Conservation (phyloP, 768 basidiomycete genomes). For the Lactarius quietus region DNA sequence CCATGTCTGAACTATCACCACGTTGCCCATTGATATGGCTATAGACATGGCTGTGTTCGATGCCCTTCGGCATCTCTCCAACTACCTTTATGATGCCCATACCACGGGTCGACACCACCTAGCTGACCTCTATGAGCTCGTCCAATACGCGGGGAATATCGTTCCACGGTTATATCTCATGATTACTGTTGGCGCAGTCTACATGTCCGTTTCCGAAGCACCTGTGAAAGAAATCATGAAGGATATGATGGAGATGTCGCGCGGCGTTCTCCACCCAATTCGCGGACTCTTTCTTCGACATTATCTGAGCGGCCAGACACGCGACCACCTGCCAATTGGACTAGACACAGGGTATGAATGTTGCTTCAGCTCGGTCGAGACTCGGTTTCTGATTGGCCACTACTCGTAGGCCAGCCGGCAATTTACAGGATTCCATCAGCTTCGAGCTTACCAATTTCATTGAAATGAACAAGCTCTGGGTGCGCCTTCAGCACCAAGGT, state of each 20-base stretch:
- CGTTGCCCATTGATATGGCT: neutral
- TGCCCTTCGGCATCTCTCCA: conserved; percentile 89
- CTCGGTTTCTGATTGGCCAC: neutral
- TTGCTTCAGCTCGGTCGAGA: neutral
- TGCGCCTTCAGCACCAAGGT: conserved; percentile 95
- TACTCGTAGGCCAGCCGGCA: conserved; percentile 68
- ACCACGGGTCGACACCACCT: conserved; percentile 88
- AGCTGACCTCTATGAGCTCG: conserved; percentile 97
- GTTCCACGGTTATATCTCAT: conserved; percentile 93
- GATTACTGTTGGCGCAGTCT: conserved; percentile 99
- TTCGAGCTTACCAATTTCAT: conserved; percentile 99
- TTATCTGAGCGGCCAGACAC: conserved; percentile 94
- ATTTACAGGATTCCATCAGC: conserved; percentile 90
- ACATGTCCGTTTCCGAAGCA: conserved; percentile 97
- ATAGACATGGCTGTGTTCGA: conserved; percentile 99
- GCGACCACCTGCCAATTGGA: conserved; percentile 93
- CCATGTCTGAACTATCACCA: neutral
- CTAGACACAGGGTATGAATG: conserved; percentile 67
- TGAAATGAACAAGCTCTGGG: conserved; percentile 99
- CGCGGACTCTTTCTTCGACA: conserved; percentile 93
- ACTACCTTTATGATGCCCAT: conserved; percentile 96
- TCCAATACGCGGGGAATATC: conserved; percentile 99
- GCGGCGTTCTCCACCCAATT: conserved; percentile 96
- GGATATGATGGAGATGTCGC: conserved; percentile 99
- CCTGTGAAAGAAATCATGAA: conserved; percentile 99